Evolutionary conservation across 2,329 filamentous ascomycete genomes (phyloP).

Genomic region (Aspergillus sp.): DNA sequence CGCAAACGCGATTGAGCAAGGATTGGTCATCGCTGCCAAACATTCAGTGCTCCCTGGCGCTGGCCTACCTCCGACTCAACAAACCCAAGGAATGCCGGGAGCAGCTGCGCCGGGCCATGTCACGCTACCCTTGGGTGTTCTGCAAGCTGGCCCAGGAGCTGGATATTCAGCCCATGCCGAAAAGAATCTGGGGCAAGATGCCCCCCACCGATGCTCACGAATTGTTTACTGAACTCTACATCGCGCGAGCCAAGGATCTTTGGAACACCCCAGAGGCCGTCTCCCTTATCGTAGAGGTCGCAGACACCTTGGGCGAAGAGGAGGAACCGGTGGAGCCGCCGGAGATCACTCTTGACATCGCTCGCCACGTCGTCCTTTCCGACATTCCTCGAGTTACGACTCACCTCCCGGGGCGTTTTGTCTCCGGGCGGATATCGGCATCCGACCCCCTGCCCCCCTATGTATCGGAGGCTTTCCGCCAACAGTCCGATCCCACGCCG

Average conservation of each 20-base stretch:
- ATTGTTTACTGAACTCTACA: slow-evolving; percentile 74
- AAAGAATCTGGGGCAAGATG: slow-evolving; percentile 77
- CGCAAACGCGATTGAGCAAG: slow-evolving; percentile 50
- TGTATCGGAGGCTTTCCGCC: slow-evolving; percentile 40
- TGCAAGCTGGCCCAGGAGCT: slow-evolving; percentile 76
- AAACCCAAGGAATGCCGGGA: slow-evolving; percentile 65
- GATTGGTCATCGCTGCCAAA: slow-evolving; percentile 62
- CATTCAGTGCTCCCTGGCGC: slow-evolving; percentile 70
- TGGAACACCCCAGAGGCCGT: slow-evolving; percentile 79
- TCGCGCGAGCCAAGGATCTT: slow-evolving; percentile 72
- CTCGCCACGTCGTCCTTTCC: slow-evolving; percentile 75
- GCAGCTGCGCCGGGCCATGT: slow-evolving; percentile 66
- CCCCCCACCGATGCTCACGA: slow-evolving; percentile 64
- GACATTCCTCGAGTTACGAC: slow-evolving; percentile 71
- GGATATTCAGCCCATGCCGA: slow-evolving; percentile 71
- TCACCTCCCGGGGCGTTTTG: slow-evolving; percentile 65
- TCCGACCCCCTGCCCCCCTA: slow-evolving; percentile 80
- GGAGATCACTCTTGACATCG: slow-evolving; percentile 57
- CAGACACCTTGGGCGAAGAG: slow-evolving; percentile 52
- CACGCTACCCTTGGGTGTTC: slow-evolving; percentile 80
- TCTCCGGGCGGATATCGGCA: slow-evolving; percentile 66
- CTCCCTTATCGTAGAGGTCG: slow-evolving; percentile 67
- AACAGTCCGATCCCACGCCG: slow-evolving; percentile 35
- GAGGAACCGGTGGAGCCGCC: slow-evolving; percentile 45
- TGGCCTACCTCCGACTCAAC: slow-evolving; percentile 72